Percentiles rank a stretch among this genome's conserved stretches.
Conservation (phyloP, 202 grass and related monocot genomes). For the Schoenoplectus tabernaemontani region DNA sequence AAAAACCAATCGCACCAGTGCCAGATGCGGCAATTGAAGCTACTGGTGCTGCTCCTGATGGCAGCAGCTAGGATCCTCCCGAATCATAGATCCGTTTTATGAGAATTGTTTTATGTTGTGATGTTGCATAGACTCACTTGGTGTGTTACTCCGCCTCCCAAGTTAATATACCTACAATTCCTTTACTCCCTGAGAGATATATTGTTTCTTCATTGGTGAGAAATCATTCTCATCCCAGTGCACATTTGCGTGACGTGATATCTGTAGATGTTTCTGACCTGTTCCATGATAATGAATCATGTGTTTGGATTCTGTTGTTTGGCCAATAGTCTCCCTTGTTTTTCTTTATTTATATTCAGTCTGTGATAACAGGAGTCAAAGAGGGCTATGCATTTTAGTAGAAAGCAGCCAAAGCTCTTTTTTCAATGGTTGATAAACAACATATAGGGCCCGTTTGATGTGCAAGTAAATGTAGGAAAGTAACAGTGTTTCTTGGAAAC, state of each 20-base stretch:
- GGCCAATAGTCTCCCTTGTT: background rate
- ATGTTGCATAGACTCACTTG: conserved; percentile 7
- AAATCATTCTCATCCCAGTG: background rate
- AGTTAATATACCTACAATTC: conserved; percentile 7
- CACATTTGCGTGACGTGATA: background rate
- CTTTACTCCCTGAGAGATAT: background rate
- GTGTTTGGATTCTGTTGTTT: background rate
- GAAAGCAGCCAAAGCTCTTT: too few relatives aligned
- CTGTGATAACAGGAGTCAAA: background rate
- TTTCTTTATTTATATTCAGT: background rate
- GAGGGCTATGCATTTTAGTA: too few relatives aligned
- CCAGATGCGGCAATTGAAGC: conserved; percentile 1
- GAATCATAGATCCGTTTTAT: background rate
- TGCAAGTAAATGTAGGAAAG: too few relatives aligned
- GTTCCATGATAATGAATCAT: conserved; percentile 4
- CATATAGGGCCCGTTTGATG: too few relatives aligned
- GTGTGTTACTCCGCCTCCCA: background rate
- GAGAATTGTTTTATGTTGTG: conserved; percentile 18
- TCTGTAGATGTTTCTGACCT: conserved; percentile 2
- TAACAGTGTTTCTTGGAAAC: too few relatives aligned
- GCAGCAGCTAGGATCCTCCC: background rate
- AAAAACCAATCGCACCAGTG: conserved; percentile 18
- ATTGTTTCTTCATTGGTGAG: conserved; percentile 17
- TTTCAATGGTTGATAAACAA: too few relatives aligned
- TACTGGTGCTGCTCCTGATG: conserved; percentile 17